Evolutionary conservation across 345 rosid genomes (phyloP).

Genomic region (Eucalyptus regnans): DNA sequence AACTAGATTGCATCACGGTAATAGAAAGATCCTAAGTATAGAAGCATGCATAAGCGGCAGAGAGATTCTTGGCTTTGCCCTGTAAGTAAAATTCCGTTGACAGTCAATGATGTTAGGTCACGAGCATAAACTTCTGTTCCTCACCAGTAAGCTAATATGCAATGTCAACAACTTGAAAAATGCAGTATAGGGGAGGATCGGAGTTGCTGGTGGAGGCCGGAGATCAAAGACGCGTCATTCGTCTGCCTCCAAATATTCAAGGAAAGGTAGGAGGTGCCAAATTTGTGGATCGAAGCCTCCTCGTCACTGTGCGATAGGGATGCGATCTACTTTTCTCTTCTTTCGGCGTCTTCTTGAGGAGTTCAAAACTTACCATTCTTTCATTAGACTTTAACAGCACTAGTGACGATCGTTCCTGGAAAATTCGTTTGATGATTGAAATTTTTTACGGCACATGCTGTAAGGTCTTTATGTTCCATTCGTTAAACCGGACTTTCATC

Average conservation of each 20-base stretch:
- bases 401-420: not conserved
- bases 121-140: not conserved
- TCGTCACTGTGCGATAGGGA: slow-evolving; percentile 51
- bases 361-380: not conserved
- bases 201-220: slow-evolving; percentile 89
- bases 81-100: not conserved
- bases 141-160: not conserved
- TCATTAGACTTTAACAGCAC: not conserved
- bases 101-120: not conserved
- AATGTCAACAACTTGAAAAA: not conserved
- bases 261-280: slow-evolving; percentile 86
- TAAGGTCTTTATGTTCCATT: not conserved
- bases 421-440: not conserved
- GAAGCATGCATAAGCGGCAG: not conserved
- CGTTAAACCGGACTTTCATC: not conserved
- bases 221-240: slow-evolving; percentile 74
- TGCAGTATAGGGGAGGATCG: slow-evolving; percentile 89
- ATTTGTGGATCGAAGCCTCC: slow-evolving; percentile 55
- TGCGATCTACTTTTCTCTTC: not conserved
- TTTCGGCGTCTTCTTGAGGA: not conserved
- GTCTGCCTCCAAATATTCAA: slow-evolving; percentile 58
- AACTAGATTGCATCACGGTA: not conserved
- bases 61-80: not conserved
- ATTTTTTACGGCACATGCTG: not conserved
- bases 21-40: not conserved